phyloP scores from a whole-genome alignment of 2,329 filamentous ascomycete species.

The Phialophora expanda region DNA sequence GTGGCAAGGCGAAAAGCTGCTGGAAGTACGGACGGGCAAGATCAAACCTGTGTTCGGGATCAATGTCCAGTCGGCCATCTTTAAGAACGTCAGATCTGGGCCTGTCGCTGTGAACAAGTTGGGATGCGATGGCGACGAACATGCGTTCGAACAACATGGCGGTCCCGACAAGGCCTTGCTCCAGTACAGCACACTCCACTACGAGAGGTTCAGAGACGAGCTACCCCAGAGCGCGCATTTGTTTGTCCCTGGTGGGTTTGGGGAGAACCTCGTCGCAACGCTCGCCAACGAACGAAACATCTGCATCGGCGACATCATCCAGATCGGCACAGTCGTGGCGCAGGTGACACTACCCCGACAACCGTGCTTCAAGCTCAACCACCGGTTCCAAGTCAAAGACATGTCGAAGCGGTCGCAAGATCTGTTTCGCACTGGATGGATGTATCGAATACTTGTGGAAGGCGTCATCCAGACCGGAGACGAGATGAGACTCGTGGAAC shows the following conservation, averaged over 20 bases:
- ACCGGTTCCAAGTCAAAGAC: conserved; percentile 67
- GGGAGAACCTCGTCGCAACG: conserved; percentile 66
- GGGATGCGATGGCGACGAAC: conserved; percentile 65
- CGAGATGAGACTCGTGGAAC: conserved; percentile 60
- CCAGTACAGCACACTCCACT: conserved; percentile 66
- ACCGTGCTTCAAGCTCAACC: conserved; percentile 72
- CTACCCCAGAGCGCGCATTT: conserved; percentile 57
- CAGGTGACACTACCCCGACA: conserved; percentile 67
- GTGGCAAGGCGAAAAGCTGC: conserved; percentile 23
- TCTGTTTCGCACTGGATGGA: conserved; percentile 67
- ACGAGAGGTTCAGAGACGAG: conserved; percentile 60
- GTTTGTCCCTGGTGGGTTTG: conserved; percentile 66
- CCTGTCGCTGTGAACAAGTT: conserved; percentile 35
- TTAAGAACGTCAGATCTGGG: conserved; percentile 22
- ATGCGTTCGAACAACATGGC: conserved; percentile 66
- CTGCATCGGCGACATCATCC: conserved; percentile 67
- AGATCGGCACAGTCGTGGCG: conserved; percentile 58
- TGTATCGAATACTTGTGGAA: conserved; percentile 65
- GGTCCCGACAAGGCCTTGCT: conserved; percentile 68
- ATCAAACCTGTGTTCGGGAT: conserved; percentile 23
- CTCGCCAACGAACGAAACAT: conserved; percentile 68
- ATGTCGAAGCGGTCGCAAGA: conserved; percentile 65
- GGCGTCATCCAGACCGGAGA: conserved; percentile 64
- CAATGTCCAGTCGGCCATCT: conserved; percentile 23
- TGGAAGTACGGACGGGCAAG: conserved; percentile 26